A percentile compares a stretch with the other conserved stretches of the same genome.
These are phyloP conservation scores for Pyrenochaeta sp. DNA, from an alignment of 2,329 filamentous ascomycete genomes.

Conservation along the genomic window DNA sequence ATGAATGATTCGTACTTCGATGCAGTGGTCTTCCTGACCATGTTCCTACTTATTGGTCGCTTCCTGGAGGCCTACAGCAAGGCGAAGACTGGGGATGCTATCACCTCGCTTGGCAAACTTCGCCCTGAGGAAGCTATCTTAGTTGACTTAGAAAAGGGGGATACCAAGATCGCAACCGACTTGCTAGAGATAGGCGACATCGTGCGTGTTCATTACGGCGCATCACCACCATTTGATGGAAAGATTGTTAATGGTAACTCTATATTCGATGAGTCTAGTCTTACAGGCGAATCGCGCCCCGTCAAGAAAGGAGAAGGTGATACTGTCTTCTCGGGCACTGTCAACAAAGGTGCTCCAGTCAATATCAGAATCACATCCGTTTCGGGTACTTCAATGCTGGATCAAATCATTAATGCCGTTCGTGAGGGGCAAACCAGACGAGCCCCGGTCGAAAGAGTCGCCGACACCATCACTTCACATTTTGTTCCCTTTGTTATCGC, in stretches of 20 bases:
- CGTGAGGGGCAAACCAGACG: conserved; percentile 79
- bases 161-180: conserved; percentile 66
- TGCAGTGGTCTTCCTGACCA: conserved; percentile 87
- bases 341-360: conserved; percentile 73
- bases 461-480: conserved; percentile 76
- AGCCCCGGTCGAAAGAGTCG: conserved; percentile 78
- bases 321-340: conserved; percentile 74
- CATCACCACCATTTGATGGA: conserved; percentile 87
- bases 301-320: conserved; percentile 72
- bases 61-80: conserved; percentile 90
- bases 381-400: conserved; percentile 76
- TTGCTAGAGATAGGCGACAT: conserved; percentile 64
- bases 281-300: conserved; percentile 79
- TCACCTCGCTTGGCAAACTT: conserved; percentile 79
- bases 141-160: conserved; percentile 57
- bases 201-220: conserved; percentile 79
- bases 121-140: conserved; percentile 80
- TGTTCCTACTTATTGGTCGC: conserved; percentile 81
- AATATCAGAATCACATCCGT: conserved; percentile 70
- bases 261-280: conserved; percentile 86
- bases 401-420: conserved; percentile 79
- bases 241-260: conserved; percentile 64
- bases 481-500: conserved; percentile 78
- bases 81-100: conserved; percentile 85
- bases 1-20: conserved; percentile 75